A percentile compares a stretch with the other conserved stretches of the same genome.
Evolutionary conservation across 331 rosid genomes (phyloP).

Genomic region (Spiraea crenata): DNA sequence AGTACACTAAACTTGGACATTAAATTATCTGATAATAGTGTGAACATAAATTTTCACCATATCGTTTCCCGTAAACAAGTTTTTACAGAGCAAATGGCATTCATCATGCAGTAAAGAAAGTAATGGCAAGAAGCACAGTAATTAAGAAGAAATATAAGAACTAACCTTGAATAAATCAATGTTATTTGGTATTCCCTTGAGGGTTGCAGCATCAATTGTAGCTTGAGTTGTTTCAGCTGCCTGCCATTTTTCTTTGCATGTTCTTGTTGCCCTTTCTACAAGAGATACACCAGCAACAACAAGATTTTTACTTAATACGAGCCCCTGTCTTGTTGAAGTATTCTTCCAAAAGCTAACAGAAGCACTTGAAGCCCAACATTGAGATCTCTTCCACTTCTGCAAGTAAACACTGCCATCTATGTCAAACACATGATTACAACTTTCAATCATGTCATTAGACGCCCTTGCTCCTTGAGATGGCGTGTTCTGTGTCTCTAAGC

Average conservation of each 20-base stretch:
- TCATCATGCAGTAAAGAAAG: not conserved
- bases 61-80: not conserved
- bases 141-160: slow-evolving; percentile 9
- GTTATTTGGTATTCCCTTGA: slow-evolving; percentile 93
- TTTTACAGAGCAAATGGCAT: not conserved
- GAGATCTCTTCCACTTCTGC: slow-evolving; percentile 85
- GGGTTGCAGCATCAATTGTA: slow-evolving; percentile 90
- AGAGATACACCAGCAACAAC: slow-evolving; percentile 74
- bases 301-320: slow-evolving; percentile 75
- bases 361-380: slow-evolving; percentile 69
- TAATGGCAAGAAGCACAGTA: not conserved
- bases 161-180: slow-evolving; percentile 94
- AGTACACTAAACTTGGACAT: no score
- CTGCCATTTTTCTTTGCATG: slow-evolving; percentile 51
- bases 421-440: slow-evolving; percentile 64
- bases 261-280: slow-evolving; percentile 72
- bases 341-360: slow-evolving; percentile 81
- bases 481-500: slow-evolving; percentile 35
- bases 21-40: not conserved
- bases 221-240: slow-evolving; percentile 90
- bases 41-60: not conserved
- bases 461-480: slow-evolving; percentile 36
- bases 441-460: slow-evolving; percentile 49
- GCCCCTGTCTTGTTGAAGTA: slow-evolving; percentile 58
- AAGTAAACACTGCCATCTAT: slow-evolving; percentile 91